phyloP scores from a whole-genome alignment of 2,329 filamentous ascomycete genomes.

The Ophiobolus disseminans region DNA sequence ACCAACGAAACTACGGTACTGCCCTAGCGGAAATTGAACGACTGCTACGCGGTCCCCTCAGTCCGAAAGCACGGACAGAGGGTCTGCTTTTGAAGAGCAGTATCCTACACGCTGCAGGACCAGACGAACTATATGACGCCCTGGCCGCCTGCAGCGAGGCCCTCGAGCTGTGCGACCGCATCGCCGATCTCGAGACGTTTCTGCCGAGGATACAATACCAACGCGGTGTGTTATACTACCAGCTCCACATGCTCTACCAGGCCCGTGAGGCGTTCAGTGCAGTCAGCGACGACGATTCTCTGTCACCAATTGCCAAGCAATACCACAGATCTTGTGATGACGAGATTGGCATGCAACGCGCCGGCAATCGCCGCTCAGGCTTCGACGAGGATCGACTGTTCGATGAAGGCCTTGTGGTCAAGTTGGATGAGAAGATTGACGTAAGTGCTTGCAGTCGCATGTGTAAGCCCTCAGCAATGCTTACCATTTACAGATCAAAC shows the following conservation, averaged over 20 bases:
- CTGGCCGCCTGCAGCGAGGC: conserved; percentile 43
- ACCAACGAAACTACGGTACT: conserved; percentile 29
- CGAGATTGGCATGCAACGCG: conserved; percentile 19
- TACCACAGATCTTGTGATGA: conserved; percentile 28
- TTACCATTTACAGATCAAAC: conserved; percentile 24
- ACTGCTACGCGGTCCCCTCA: conserved; percentile 35
- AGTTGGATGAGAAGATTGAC: conserved; percentile 22
- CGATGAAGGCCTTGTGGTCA: conserved; percentile 24
- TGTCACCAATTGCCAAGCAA: conserved; percentile 18
- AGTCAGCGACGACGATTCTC: conserved; percentile 12
- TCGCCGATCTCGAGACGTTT: conserved; percentile 26
- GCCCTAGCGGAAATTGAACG: conserved; percentile 34
- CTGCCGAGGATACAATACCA: conserved; percentile 38
- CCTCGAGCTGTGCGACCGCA: conserved; percentile 34
- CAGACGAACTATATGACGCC: conserved; percentile 35
- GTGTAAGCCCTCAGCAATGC: not conserved
- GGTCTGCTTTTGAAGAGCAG: conserved; percentile 40
- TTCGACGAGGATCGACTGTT: conserved; percentile 38
- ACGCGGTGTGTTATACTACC: conserved; percentile 31
- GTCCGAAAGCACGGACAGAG: conserved; percentile 32
- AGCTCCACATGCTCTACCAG: conserved; percentile 30
- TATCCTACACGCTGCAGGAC: conserved; percentile 28
- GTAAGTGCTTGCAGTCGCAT: conserved; percentile 9
- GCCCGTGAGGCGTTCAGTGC: conserved; percentile 29
- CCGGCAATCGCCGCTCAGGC: conserved; percentile 28